phyloP scores from a whole-genome alignment of 2,329 filamentous ascomycete genomes.

The Setomelanomma holmii region DNA sequence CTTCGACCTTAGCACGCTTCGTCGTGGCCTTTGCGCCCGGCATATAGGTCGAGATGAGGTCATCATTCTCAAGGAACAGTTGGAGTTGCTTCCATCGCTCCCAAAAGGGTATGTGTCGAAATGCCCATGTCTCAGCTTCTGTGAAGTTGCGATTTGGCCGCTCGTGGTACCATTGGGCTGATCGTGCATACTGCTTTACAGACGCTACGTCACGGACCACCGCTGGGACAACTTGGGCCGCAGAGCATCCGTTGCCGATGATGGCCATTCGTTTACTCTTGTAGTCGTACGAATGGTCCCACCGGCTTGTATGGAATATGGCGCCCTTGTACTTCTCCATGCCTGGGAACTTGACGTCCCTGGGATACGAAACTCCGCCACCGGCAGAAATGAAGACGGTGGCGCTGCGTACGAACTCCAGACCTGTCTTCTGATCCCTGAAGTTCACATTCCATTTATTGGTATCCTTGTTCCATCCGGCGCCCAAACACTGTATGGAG shows the following conservation, averaged over 20 bases:
- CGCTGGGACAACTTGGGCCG: constrained; percentile 53
- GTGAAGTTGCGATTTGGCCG: constrained; percentile 41
- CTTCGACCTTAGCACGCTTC: constrained; percentile 10
- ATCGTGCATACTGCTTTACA: constrained; percentile 46
- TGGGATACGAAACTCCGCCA: constrained; percentile 46
- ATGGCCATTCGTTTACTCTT: constrained; percentile 49
- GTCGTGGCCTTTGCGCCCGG: constrained; percentile 3
- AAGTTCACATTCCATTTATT: constrained; percentile 58
- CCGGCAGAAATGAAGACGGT: constrained; percentile 51
- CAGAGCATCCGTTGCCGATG: constrained; percentile 51
- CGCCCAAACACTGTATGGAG: constrained; percentile 54
- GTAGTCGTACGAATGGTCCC: constrained; percentile 52
- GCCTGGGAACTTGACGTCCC: constrained; percentile 41
- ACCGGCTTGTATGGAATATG: constrained; percentile 51
- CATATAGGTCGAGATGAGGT: constrained; percentile 17
- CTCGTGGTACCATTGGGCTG: constrained; percentile 45
- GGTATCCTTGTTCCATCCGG: constrained; percentile 54
- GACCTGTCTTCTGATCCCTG: constrained; percentile 39
- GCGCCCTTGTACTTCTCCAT: constrained; percentile 53
- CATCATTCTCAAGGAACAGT: constrained; percentile 21
- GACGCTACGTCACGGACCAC: constrained; percentile 46
- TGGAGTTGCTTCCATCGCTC: constrained; percentile 10
- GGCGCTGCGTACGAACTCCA: constrained; percentile 49
- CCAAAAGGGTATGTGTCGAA: constrained; percentile 46
- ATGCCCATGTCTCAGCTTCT: constrained; percentile 34